Evolutionary conservation across 345 rosid genomes (phyloP), one percentile per base, ranked within the genome.

Genomic region (Xanthoceras sorbifolium): DNA sequence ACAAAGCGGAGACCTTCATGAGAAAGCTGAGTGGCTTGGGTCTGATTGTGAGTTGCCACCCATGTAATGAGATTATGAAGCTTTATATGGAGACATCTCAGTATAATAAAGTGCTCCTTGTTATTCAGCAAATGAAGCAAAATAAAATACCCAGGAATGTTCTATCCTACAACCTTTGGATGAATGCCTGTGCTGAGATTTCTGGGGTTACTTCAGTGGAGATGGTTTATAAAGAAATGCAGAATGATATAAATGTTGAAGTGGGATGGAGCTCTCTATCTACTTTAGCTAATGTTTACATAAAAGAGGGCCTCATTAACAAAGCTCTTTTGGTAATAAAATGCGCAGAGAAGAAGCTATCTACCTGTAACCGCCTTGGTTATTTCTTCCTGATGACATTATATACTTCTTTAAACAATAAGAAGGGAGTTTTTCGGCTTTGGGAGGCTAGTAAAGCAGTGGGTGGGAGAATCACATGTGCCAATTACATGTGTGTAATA

Each of bases 11-110:
- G 84, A 82, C 78, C 78, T 60, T 88, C 7, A 86, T 91, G 91
- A 78, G 46, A 81, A 84, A 80, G 65, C 28, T 90, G 71, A 82
- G 77, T 34, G 80, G 52, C 20, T 79, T 79, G 55, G 97, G 93
- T 38, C 70, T 91, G 82, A 74, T 82, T 84, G 87, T 88, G 9
- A 80, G 61, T 67, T 82, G 90, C n/a, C 87, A 86, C 59, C 89
- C 83, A 1, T 91, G 78, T 57, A 91, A 86, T 36, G 93, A 91
- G 76, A 90, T 90, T 88, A 87, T 88, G 94, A 90, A 91, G 78
- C 87, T 90, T 29, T 91, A 90, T 67, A 72, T 80, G 65, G 71
- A 86, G 0, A 81, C 78, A 15, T 72, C 76, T 34, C 82, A 85
- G 28, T 83, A 26, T 44, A 84, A 85, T 68, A 85, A 89, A 85